These are phyloP conservation scores for Schizophyllum amplum DNA, from an alignment of 1,284 basidiomycete species.

Conservation along the genomic window DNA sequence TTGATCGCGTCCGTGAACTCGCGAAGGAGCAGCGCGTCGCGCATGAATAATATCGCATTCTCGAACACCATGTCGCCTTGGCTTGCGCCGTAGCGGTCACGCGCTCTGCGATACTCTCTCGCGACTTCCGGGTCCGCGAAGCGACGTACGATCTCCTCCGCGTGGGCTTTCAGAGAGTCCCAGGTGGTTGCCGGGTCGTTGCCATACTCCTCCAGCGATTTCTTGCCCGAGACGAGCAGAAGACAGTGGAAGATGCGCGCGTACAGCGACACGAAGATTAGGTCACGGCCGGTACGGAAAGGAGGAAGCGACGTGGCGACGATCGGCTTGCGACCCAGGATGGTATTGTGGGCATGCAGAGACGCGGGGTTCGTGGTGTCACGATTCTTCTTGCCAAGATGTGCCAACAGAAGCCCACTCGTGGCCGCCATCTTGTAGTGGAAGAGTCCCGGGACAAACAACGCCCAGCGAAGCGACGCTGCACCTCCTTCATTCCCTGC, in stretches of 20 bases:
- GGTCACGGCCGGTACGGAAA: constrained; percentile 19
- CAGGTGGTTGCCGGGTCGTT: too few species aligned
- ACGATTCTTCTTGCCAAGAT: constrained; percentile 12
- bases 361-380: constrained; percentile 13
- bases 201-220: too few species aligned
- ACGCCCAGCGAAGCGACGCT: constrained; percentile 12
- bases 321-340: constrained; percentile 19
- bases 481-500: constrained; percentile 20
- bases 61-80: constrained; percentile 28
- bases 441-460: constrained; percentile 21
- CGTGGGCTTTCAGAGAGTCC: too few species aligned
- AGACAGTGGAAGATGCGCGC: constrained; percentile 19
- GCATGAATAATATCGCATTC: constrained; percentile 26
- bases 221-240: constrained; percentile 13
- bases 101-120: too few species aligned
- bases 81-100: too few species aligned
- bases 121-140: too few species aligned
- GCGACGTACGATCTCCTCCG: too few species aligned
- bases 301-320: constrained; percentile 19
- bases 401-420: constrained; percentile 15
- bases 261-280: constrained; percentile 20
- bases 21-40: constrained; percentile 25
- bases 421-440: constrained; percentile 20
- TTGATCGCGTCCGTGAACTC: constrained; percentile 29
- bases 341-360: constrained; percentile 18